phyloP scores from a whole-genome alignment of 1,284 basidiomycete species.

The Cystobasidiaceae sp. region DNA sequence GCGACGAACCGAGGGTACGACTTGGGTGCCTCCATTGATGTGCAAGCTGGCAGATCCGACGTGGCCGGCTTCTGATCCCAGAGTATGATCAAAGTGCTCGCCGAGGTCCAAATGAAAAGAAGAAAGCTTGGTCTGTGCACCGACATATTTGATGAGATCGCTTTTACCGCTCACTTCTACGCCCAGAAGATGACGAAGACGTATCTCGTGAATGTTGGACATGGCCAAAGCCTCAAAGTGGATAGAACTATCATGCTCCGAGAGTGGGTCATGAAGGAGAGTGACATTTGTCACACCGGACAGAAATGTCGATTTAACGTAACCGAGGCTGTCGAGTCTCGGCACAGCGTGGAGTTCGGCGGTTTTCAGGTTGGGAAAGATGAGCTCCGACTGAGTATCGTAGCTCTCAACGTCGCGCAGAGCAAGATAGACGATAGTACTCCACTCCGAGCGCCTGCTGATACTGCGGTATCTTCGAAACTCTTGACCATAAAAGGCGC shows the following conservation, averaged over 20 bases:
- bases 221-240: not conserved
- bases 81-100: not conserved
- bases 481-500: too few relatives aligned
- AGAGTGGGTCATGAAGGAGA: not conserved
- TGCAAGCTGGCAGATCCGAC: not conserved
- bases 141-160: not conserved
- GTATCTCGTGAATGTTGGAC: not conserved
- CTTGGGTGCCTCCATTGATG: not conserved
- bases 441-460: too few relatives aligned
- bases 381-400: not conserved
- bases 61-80: not conserved
- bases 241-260: not conserved
- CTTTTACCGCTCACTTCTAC: not conserved
- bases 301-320: not conserved
- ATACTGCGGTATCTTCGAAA: too few relatives aligned
- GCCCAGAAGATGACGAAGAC: not conserved
- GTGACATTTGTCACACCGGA: not conserved
- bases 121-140: not conserved
- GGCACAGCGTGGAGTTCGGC: conserved; percentile 5
- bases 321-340: not conserved
- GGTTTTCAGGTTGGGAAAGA: not conserved
- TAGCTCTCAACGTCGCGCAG: not conserved
- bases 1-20: not conserved
- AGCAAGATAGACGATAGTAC: not conserved
- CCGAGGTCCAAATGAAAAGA: not conserved